A percentile compares a stretch with the other conserved stretches of the same genome.
phyloP scores from a whole-genome alignment of 2,329 filamentous ascomycete species.

The Cercospora sojina region DNA sequence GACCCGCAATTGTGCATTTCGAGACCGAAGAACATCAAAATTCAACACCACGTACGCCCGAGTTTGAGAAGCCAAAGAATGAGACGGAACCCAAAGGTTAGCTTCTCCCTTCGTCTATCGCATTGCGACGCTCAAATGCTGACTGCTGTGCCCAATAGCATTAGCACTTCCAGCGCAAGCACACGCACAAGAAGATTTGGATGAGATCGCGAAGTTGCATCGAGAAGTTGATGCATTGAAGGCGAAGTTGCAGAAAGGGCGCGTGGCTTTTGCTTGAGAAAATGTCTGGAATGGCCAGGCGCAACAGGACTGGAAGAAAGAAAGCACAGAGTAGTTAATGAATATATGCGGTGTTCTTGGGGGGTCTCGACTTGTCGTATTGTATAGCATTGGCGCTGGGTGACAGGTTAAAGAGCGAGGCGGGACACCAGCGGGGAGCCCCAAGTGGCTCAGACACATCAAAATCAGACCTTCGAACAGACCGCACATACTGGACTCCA shows the following conservation, averaged over 20 bases:
- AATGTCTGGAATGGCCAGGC: not conserved
- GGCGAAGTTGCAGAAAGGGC: not conserved
- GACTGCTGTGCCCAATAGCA: not conserved
- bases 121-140: not conserved
- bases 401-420: too few relatives aligned
- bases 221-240: constrained; percentile 3
- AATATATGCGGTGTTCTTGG: not conserved
- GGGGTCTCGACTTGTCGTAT: not conserved
- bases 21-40: not conserved
- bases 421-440: too few relatives aligned
- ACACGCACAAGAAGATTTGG: constrained; percentile 8
- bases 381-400: not conserved
- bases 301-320: not conserved
- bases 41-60: constrained; percentile 13
- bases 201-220: constrained; percentile 9
- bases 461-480: too few relatives aligned
- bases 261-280: not conserved
- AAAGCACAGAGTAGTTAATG: not conserved
- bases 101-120: not conserved
- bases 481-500: too few relatives aligned
- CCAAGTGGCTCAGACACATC: too few relatives aligned
- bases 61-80: constrained; percentile 10
- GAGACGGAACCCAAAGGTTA: not conserved
- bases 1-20: constrained; percentile 12
- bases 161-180: constrained; percentile 1